phyloP scores from a whole-genome alignment of 495 filamentous ascomycete genomes.

The Gamarada debralockiae region DNA sequence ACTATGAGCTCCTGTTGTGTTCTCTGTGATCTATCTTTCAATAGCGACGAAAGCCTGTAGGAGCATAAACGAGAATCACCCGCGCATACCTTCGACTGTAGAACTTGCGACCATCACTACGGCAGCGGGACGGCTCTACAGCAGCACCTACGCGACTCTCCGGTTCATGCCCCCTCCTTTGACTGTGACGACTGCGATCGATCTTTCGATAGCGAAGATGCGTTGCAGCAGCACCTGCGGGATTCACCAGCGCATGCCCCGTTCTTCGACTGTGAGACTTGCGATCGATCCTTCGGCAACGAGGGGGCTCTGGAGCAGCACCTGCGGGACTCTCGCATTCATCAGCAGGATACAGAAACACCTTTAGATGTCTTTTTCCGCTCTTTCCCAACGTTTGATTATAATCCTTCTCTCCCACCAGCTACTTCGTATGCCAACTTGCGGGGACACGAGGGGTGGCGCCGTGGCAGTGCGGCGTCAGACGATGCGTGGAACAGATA shows the following conservation, averaged over 20 bases:
- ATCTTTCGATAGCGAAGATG: constrained; percentile 11
- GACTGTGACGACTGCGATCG: constrained; percentile 9
- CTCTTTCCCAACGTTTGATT: no score
- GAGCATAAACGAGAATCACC: constrained; percentile 10
- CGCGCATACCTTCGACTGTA: constrained; percentile 16
- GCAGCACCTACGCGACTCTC: no score
- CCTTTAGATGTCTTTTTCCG: no score
- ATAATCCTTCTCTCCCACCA: no score
- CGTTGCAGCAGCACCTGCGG: constrained; percentile 10
- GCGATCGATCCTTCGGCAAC: constrained; percentile 14
- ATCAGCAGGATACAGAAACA: constrained; percentile 6
- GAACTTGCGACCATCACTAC: not conserved
- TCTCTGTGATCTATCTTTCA: constrained; percentile 7
- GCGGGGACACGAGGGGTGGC: no score
- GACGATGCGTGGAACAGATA: no score
- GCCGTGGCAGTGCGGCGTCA: no score
- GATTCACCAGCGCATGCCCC: constrained; percentile 11
- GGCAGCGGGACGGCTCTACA: no score
- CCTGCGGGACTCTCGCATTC: constrained; percentile 14
- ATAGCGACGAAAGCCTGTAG: constrained; percentile 10
- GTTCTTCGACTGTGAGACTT: constrained; percentile 16
- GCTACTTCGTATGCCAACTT: no score
- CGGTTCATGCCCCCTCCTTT: constrained; percentile 6
- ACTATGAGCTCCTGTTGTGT: no score
- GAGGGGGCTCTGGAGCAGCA: constrained; percentile 16